Percentiles rank a stretch among this genome's conserved stretches.
phyloP scores from a whole-genome alignment of 805 yeast genomes.

The Suhomyces sp. region DNA sequence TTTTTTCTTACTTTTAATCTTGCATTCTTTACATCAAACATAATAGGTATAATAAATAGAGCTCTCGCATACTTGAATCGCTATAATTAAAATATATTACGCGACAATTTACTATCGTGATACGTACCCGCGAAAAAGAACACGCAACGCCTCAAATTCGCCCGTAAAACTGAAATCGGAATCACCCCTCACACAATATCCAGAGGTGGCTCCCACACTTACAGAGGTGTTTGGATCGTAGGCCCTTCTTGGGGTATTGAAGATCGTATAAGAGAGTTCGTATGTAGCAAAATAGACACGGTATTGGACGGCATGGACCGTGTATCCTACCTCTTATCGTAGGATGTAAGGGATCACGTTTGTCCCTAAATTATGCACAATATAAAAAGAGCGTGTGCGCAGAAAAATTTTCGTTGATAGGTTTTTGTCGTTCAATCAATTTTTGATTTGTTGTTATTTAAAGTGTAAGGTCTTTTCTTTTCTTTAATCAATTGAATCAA shows the following conservation, averaged over 20 bases:
- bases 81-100: background rate
- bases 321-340: background rate
- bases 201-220: background rate
- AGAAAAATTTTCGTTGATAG: slow-evolving; percentile 5
- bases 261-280: background rate
- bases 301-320: background rate
- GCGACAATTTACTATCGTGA: background rate
- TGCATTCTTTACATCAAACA: background rate
- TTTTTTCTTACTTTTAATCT: background rate
- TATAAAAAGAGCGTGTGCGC: slow-evolving; percentile 5
- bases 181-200: background rate
- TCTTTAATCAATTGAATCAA: slow-evolving; percentile 5
- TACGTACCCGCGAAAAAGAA: background rate
- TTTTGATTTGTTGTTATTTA: slow-evolving; percentile 9
- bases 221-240: background rate
- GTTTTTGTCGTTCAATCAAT: slow-evolving; percentile 2
- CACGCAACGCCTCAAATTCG: slow-evolving; percentile 1
- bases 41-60: background rate
- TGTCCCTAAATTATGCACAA: background rate
- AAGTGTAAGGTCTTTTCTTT: background rate
- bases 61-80: background rate
- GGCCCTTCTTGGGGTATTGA: background rate
- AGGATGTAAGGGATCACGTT: slow-evolving; percentile 1
- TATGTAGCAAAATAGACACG: background rate
- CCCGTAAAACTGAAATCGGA: background rate